Conservation (phyloP, 1,284 basidiomycete genomes). For the Papiliotrema nemorosa region DNA sequence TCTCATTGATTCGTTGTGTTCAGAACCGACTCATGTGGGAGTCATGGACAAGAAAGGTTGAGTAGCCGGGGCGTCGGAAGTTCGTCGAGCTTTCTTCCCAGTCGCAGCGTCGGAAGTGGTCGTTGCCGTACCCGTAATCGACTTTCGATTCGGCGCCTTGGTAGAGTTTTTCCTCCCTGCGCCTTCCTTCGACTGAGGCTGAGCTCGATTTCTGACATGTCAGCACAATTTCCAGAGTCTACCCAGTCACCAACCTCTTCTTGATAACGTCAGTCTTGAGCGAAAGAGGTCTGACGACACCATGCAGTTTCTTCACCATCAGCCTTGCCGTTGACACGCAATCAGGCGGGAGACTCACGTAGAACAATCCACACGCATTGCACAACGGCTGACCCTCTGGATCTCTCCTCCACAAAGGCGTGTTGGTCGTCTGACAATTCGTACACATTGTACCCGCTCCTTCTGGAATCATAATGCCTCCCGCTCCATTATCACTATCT, state of each 20-base stretch:
- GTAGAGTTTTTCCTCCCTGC: not conserved
- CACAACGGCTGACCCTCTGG: slow-evolving; percentile 92
- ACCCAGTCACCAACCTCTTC: slow-evolving; percentile 63
- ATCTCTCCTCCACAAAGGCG: slow-evolving; percentile 90
- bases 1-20: too few relatives aligned
- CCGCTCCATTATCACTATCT: slow-evolving; percentile 17
- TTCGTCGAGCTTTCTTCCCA: slow-evolving; percentile 1
- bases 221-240: not conserved
- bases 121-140: not conserved
- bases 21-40: not conserved
- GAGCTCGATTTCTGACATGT: slow-evolving; percentile 5
- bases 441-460: slow-evolving; percentile 68
- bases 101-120: not conserved
- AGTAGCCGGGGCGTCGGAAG: not conserved
- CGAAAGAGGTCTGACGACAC: slow-evolving; percentile 86
- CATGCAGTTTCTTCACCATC: slow-evolving; percentile 75
- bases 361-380: slow-evolving; percentile 85
- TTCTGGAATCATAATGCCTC: slow-evolving; percentile 7
- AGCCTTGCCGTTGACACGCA: slow-evolving; percentile 17
- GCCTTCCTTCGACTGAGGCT: slow-evolving; percentile 2
- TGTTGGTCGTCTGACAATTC: slow-evolving; percentile 94
- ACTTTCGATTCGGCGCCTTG: not conserved
- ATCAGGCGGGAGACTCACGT: slow-evolving; percentile 65
- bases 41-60: not conserved
- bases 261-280: slow-evolving; percentile 97